A percentile compares a stretch with the other conserved stretches of the same genome.
Evolutionary conservation across 768 basidiomycete species (phyloP).

Genomic region (Auriculariales sp.): DNA sequence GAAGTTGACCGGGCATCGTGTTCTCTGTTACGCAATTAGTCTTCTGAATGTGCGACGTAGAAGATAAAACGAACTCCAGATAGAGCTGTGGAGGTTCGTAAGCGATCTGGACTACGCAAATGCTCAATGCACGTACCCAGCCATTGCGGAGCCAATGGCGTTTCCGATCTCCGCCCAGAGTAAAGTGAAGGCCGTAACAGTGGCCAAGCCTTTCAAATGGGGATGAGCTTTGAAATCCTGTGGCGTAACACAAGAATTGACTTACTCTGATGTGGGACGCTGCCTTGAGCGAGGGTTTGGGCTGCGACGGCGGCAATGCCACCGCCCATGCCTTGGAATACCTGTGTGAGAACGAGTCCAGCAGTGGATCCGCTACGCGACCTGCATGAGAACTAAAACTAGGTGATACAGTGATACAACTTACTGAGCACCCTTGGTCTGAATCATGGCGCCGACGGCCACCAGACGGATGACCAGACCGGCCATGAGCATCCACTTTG

Average conservation of each 20-base stretch:
- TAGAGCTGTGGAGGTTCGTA: background rate
- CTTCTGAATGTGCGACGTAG: background rate
- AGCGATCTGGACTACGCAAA: background rate
- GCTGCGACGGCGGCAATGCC: conserved; percentile 46
- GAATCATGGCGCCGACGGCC: conserved; percentile 58
- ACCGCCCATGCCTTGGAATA: conserved; percentile 63
- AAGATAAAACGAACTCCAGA: background rate
- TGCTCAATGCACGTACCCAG: conserved; percentile 20
- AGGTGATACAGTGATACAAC: background rate
- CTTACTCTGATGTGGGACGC: conserved; percentile 37
- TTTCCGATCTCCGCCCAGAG: conserved; percentile 57
- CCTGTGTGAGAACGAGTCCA: conserved; percentile 44
- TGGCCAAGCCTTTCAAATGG: conserved; percentile 35
- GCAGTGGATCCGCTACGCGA: conserved; percentile 1
- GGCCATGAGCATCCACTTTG: conserved; percentile 24
- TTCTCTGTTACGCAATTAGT: conserved; percentile 10
- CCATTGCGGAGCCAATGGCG: conserved; percentile 44
- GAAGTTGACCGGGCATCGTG: conserved; percentile 49
- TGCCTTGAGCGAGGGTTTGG: conserved; percentile 50
- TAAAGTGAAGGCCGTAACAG: conserved; percentile 52
- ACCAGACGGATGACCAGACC: conserved; percentile 47
- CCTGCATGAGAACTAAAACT: conserved; percentile 4
- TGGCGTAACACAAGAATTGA: background rate
- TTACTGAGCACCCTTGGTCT: conserved; percentile 39
- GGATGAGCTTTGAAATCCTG: background rate